Evolutionary conservation across 768 basidiomycete species (phyloP).

Genomic region (Tricholoma terreum): DNA sequence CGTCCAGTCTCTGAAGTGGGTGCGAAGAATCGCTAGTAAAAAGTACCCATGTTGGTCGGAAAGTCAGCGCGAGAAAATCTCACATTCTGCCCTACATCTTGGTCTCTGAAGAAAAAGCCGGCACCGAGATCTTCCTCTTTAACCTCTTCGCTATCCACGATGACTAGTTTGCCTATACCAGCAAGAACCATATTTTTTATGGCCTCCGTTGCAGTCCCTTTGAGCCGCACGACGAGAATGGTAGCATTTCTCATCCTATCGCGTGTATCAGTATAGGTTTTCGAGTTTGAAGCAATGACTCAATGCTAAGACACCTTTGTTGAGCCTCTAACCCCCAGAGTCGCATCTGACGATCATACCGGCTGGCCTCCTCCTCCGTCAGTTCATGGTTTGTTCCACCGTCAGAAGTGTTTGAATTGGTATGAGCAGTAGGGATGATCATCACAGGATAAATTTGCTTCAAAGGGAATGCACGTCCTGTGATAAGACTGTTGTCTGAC

Average conservation of each 20-base stretch:
- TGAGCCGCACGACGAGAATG: conserved; percentile 75
- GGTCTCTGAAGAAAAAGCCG: conserved; percentile 92
- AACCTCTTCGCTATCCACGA: conserved; percentile 78
- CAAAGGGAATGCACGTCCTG: background rate
- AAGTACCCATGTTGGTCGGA: conserved; percentile 27
- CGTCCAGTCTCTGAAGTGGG: conserved; percentile 70
- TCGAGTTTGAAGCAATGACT: conserved; percentile 4
- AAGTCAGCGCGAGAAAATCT: conserved; percentile 20
- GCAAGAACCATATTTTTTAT: conserved; percentile 98
- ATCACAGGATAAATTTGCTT: conserved; percentile 3
- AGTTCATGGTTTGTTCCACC: conserved; percentile 37
- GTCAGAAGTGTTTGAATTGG: conserved; percentile 8
- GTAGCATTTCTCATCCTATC: conserved; percentile 91
- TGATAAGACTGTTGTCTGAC: too few relatives aligned
- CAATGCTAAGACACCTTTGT: conserved; percentile 52
- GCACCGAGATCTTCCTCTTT: conserved; percentile 83
- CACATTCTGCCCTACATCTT: conserved; percentile 89
- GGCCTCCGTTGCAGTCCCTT: conserved; percentile 86
- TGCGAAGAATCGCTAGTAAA: conserved; percentile 39
- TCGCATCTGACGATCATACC: conserved; percentile 96
- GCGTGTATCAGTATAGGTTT: conserved; percentile 17
- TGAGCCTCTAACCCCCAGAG: conserved; percentile 99
- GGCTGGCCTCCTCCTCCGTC: conserved; percentile 69
- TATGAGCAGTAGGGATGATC: conserved; percentile 3
- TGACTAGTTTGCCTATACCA: conserved; percentile 86